Percentiles rank a stretch among this genome's conserved stretches.
phyloP scores from a whole-genome alignment of 2,329 filamentous ascomycete species.

The Cercospora zeae-maydis region DNA sequence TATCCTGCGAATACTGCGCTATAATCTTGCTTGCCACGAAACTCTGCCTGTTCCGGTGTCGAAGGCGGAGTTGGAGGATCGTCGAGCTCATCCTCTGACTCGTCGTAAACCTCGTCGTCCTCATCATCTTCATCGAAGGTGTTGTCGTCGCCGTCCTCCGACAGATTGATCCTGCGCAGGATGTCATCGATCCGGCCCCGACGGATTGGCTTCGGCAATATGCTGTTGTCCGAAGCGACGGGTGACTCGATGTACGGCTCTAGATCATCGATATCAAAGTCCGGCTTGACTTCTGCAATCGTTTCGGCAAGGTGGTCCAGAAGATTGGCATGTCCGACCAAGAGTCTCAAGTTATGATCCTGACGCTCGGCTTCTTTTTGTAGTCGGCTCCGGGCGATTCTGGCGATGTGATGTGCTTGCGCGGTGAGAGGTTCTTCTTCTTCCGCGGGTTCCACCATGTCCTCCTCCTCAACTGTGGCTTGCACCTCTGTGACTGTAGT shows the following conservation, averaged over 20 bases:
- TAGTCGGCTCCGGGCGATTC: slow-evolving; percentile 1
- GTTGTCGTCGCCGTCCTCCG: not conserved
- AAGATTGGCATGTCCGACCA: slow-evolving; percentile 9
- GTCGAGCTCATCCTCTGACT: slow-evolving; percentile 3
- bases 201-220: not conserved
- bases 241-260: not conserved
- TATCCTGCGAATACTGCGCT: not conserved
- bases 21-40: not conserved
- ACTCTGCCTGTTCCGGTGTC: not conserved
- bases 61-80: not conserved
- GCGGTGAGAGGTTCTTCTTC: not conserved
- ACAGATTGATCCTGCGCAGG: not conserved
- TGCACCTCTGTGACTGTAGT: not conserved
- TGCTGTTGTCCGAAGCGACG: not conserved
- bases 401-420: slow-evolving; percentile 5
- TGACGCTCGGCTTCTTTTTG: slow-evolving; percentile 2
- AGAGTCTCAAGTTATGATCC: slow-evolving; percentile 5
- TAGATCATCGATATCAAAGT: slow-evolving; percentile 1
- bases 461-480: not conserved
- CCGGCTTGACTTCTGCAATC: slow-evolving; percentile 2
- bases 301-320: slow-evolving; percentile 6
- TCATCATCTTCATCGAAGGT: not conserved
- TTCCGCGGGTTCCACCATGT: not conserved
- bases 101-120: slow-evolving; percentile 2
- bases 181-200: slow-evolving; percentile 3